Evolutionary conservation across 257 asterid species (phyloP), one percentile per base, ranked within the genome.

Genomic region (Solanum chiquidenum): DNA sequence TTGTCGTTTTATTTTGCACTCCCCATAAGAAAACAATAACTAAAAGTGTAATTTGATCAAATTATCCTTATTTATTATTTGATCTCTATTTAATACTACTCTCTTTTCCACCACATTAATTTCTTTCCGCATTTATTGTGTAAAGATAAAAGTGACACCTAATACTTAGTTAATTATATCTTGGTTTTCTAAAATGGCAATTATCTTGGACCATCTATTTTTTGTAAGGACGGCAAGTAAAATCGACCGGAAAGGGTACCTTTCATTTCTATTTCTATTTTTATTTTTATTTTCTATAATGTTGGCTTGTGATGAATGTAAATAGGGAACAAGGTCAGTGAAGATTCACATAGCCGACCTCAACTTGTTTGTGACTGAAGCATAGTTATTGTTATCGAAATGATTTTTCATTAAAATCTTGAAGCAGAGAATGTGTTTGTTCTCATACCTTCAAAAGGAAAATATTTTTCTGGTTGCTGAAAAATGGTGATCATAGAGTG

Each of bases 381-480:
- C 66, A 20, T 21, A 58, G 27, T 58, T 58, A 58, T 58, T 58
- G 5, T 58, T 21, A 58, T 58, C 5, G n/a, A 55, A 55, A 55
- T 55, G 64, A 55, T 55, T 55, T 55, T 55, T 55, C 64, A 55
- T 55, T 55, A 18, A 71, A 52, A 52, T 49, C 23, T 52, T 16
- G 62, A 0, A 16, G 4, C 62, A 52, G 23, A 52, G 62, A 0
- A 52, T 52, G 62, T 14, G 60, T 49, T 49, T 52, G 23, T 52
- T 52, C 23, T 52, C 62, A 16, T 52, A 69, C 21, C 94, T 93
- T 86, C 89, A 86, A 73, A 92, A 52, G 16, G 95, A 8, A 84
- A 4, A 27, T 89, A 87, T 10, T 92, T 55, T 34, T 83, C 42
- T 9, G 85, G 85, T 10, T 94, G 91, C 29, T 71, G 92, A 21